Base-by-base conservation (phyloP, 805 yeast genomes). In the Saccharomycopsis sp. region DNA sequence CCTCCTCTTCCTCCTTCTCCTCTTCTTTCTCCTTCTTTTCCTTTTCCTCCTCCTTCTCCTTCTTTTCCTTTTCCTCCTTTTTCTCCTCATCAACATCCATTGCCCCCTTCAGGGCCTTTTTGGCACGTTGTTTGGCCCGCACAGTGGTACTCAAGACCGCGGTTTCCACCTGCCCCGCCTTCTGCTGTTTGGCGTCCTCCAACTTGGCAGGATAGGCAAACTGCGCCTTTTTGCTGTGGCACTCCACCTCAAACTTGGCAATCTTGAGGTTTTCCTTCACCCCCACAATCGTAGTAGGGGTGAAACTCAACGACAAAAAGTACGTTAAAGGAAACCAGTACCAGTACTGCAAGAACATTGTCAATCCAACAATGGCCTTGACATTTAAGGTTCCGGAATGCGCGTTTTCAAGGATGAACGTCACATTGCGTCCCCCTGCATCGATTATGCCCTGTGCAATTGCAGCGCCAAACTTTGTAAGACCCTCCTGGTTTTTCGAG, bases 371-470 rank as follows among this genome's bases (percentile, higher is more conserved):
- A 66, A 94, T 85, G 0, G 97, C 94, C 71, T 88, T 87, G 68
- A 86, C 84, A 72, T 94, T 92, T 63, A 94, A 79, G 20, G 96
- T 90, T 61, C 91, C 95, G 47, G 97, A 90, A 64, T 91, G 91
- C 23, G 84, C 67, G 70, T 91, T 89, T 71, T 94, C 97, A 54
- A 92, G 77, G 64, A 87, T 87, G 63, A 94, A 91, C 0, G 98
- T 91, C n/a, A 88, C 96, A 67, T 94, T 94, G 69, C 98, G 84
- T 12, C 99, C 99, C 73, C 99, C 97, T 9, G 98, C 99, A 74
- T 94, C 97, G 70, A 94, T 85, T 63, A 94, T 92, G 71, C 99
- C 99, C 75, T 92, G 97, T 14, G 97, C 92, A 53, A 94, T 75
- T 16, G 97, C 89, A 34, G 98, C 97, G 69, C 99, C 99, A 73